Evolutionary conservation across 768 basidiomycete genomes (phyloP).

Genomic region (Suillus subluteus): DNA sequence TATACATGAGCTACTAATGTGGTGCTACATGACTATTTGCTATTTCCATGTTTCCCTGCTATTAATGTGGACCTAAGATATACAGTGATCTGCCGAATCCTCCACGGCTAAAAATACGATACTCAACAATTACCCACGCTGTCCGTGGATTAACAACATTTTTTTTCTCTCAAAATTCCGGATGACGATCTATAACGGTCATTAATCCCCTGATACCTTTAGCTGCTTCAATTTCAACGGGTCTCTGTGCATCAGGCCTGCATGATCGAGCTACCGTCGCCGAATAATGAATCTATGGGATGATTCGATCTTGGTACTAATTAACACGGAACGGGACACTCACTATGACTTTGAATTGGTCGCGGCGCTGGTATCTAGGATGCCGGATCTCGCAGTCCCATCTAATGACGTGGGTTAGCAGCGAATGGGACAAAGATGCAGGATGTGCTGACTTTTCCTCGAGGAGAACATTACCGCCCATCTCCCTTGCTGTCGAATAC

Average conservation of each 20-base stretch:
- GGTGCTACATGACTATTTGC: conserved; percentile 33
- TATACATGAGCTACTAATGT: conserved; percentile 24
- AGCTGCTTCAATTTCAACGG: conserved; percentile 39
- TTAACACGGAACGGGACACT: conserved; percentile 18
- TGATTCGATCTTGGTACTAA: conserved; percentile 17
- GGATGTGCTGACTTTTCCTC: conserved; percentile 38
- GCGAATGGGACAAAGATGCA: conserved; percentile 20
- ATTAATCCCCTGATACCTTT: conserved; percentile 40
- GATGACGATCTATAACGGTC: conserved; percentile 40
- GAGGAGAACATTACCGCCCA: conserved; percentile 41
- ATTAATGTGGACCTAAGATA: conserved; percentile 18
- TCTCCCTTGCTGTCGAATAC: conserved; percentile 34
- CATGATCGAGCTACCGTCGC: conserved; percentile 41
- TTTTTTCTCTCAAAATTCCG: conserved; percentile 26
- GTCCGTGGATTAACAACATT: conserved; percentile 13
- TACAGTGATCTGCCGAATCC: conserved; percentile 20
- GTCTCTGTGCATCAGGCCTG: conserved; percentile 40
- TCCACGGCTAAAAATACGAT: conserved; percentile 26
- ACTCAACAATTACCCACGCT: conserved; percentile 23
- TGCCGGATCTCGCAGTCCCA: conserved; percentile 42
- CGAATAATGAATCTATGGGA: conserved; percentile 35
- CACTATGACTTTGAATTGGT: conserved; percentile 39
- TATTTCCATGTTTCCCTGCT: conserved; percentile 19
- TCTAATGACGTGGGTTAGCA: conserved; percentile 26
- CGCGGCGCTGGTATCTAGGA: conserved; percentile 31